phyloP scores from a whole-genome alignment of 495 filamentous ascomycete genomes.

The Aeminium ludgeri region DNA sequence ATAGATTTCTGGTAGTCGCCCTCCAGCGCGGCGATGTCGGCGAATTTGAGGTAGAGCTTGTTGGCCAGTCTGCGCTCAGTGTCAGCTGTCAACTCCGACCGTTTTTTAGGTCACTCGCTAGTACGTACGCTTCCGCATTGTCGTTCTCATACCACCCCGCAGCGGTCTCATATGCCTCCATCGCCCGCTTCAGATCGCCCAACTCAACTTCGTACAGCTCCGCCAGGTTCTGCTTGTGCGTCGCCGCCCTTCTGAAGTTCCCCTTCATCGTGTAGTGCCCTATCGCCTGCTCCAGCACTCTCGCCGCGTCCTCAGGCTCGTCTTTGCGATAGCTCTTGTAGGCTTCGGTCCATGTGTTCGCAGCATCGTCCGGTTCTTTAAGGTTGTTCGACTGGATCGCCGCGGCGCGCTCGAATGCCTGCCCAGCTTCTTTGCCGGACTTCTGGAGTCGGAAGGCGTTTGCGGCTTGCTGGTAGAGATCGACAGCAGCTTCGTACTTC shows the following conservation, averaged over 20 bases:
- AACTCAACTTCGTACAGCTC: conserved; percentile 69
- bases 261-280: conserved; percentile 65
- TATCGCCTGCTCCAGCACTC: conserved; percentile 58
- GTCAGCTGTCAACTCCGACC: neutral
- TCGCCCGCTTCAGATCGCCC: conserved; percentile 55
- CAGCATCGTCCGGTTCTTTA: conserved; percentile 76
- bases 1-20: conserved; percentile 67
- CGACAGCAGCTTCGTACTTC: conserved; percentile 19
- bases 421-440: conserved; percentile 45
- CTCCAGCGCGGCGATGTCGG: conserved; percentile 67
- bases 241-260: conserved; percentile 75
- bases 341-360: conserved; percentile 59
- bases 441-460: conserved; percentile 22
- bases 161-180: conserved; percentile 62
- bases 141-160: conserved; percentile 77
- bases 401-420: conserved; percentile 64
- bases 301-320: conserved; percentile 58
- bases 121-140: conserved; percentile 62
- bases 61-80: conserved; percentile 49
- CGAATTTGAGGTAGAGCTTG: conserved; percentile 76
- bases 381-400: conserved; percentile 55
- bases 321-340: conserved; percentile 77
- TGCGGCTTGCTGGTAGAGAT: conserved; percentile 23
- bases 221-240: conserved; percentile 68
- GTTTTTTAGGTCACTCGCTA: neutral